Evolutionary conservation across 257 asterid genomes (phyloP), one percentile per base, ranked within the genome.

Genomic region (Salvia splendens): DNA sequence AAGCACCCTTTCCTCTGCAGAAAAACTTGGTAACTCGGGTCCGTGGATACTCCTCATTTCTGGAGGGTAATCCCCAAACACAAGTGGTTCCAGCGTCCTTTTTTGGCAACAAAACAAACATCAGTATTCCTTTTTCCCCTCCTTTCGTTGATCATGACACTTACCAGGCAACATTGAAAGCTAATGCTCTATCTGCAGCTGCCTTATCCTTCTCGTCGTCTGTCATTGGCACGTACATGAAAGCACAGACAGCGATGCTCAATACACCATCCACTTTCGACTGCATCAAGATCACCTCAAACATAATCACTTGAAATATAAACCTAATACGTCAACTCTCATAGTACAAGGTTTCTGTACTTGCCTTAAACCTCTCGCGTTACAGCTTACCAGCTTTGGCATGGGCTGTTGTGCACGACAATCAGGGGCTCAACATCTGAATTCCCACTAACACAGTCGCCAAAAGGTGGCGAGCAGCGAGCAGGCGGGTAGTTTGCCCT

Each of bases 381-480:
- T 81, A 91, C 42, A 88, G 32, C 55, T 85, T 83, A 61, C 79
- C 84, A n/a, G 91, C 91, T 71, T 76, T 88, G 65, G 89, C 91
- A 77, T 91, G 97, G 20, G 83, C 96, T 81, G 58, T 88, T 85
- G 72, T 88, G 96, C 62, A 35, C 68, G 1, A 75, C 83, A 54
- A 78, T 61, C 70, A 91, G 77, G 69, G 97, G 96, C 79, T 88
- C 96, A 1, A 79, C 71, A 55, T 92, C 96, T 6, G 95, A 85
- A 76, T 87, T 87, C 32, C 96, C 98, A 69, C 46, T 20, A 2
- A 78, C 64, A 68, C 96, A 89, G 41, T 79, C 55, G 14, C 96
- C 96, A 67, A 87, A 92, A 36, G 96, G 96, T 3, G 75, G 81
- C 5, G 98, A 83, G 55, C 98, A 89, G 24, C 71, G 96, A 64